Evolutionary conservation across 345 rosid genomes (phyloP), one percentile per base, ranked within the genome.

Genomic region (Viola odorata): DNA sequence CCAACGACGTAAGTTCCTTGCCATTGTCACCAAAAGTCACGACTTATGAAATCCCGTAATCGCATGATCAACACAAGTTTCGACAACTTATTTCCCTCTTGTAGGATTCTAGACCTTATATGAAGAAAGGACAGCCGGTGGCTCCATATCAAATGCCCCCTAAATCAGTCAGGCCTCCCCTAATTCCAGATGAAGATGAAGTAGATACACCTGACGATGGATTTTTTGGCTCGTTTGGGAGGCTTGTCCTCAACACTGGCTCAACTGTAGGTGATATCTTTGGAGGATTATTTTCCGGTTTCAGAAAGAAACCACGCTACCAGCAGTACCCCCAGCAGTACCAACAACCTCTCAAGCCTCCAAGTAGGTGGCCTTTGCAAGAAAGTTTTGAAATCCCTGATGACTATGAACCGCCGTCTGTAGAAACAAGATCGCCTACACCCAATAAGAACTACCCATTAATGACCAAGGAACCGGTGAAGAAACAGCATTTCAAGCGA

Each of bases 361-460:
- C 88, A 55, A 76, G 73, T 62, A 41, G 73, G 12, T 91, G 95
- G 91, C 91, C 94, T 0, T 71, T 78, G 75, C 96, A 87, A 73
- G 96, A 92, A 69, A 92, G 94, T 72, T 87, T 76, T 55, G 78
- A 71, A 67, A 84, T 87, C 71, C 90, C 85, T 10, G 83, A 85
- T 56, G 96, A 81, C 69, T 95, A 90, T 55, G 86, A 82, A 48
- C 96, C 91, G 0, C 97, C 96, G 3, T 51, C 85, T 14, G 48
- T 84, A 45, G 94, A 85, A 63, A 61, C 90, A 32, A 74, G 80
- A 73, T 44, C 83, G 3, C 80, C 85, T 12, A 60, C 79, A 53
- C 82, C 75, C 4, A 81, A 82, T 64, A 87, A 74, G 55, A 56
- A 65, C 36, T 82, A 86, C 69, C 88, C 86, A 8, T 73, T 75